A percentile compares a stretch with the other conserved stretches of the same genome.
phyloP scores from a whole-genome alignment of 225 moss, liverwort and hornwort species.

The Climacium dendroides region DNA sequence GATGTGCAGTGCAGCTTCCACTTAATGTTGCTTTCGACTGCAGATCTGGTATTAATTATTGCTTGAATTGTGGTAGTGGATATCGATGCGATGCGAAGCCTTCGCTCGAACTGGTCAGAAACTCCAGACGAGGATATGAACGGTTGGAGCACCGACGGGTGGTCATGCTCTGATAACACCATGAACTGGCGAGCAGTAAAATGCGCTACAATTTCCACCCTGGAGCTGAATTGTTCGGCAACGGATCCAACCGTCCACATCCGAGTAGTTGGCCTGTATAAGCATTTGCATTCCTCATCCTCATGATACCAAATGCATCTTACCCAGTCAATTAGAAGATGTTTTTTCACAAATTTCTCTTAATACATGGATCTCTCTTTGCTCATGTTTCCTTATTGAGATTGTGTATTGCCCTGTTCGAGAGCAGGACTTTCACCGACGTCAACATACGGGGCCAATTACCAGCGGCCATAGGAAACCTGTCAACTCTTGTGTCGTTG shows the following conservation, averaged over 20 bases:
- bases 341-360: background rate
- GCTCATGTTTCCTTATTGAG: background rate
- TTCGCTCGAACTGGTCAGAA: background rate
- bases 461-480: background rate
- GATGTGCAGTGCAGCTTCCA: background rate
- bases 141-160: background rate
- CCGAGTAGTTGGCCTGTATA: background rate
- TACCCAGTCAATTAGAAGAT: background rate
- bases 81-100: background rate
- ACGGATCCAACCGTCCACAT: background rate
- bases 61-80: background rate
- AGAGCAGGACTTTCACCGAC: background rate
- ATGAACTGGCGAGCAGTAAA: background rate
- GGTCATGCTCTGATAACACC: background rate
- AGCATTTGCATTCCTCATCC: background rate
- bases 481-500: background rate
- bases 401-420: background rate
- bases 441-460: background rate
- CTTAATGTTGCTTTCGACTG: no score
- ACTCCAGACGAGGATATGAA: background rate
- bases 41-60: background rate
- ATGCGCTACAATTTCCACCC: background rate
- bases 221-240: background rate
- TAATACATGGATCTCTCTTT: background rate
- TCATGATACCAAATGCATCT: background rate